Percentiles rank a stretch among this genome's conserved stretches.
Conservation (phyloP, 169 alveolate species). For the Cryptosporidium tyzzeri region DNA sequence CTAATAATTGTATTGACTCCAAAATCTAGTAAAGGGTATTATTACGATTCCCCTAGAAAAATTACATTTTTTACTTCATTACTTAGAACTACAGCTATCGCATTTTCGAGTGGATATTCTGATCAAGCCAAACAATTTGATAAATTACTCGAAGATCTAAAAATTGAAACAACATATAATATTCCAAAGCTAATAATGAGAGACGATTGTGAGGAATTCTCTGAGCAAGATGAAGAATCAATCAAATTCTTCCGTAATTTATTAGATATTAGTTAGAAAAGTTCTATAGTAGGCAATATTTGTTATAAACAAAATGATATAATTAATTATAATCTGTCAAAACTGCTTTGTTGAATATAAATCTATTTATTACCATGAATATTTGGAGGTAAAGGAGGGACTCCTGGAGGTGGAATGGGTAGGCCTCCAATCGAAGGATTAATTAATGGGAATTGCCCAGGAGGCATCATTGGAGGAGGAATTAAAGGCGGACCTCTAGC, state of each 20-base stretch:
- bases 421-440: conserved; percentile 46
- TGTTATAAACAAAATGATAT: not conserved
- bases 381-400: conserved; percentile 47
- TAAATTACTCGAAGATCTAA: not conserved
- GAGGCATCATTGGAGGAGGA: conserved; percentile 36
- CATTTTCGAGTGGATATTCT: conserved; percentile 48
- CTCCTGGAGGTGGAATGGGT: conserved; percentile 33
- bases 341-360: not conserved
- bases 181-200: conserved; percentile 44
- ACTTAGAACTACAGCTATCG: conserved; percentile 53
- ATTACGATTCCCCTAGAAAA: conserved; percentile 40
- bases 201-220: conserved; percentile 51
- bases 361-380: conserved; percentile 11
- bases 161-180: conserved; percentile 10
- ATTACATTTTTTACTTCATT: conserved; percentile 28
- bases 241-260: conserved; percentile 51
- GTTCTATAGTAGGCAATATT: not conserved
- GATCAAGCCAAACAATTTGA: not conserved
- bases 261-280: conserved; percentile 12
- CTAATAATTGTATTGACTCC: conserved; percentile 35
- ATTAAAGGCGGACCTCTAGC: conserved; percentile 58
- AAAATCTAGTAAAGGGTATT: conserved; percentile 44
- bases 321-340: not conserved
- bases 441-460: conserved; percentile 33
- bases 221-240: conserved; percentile 51